Evolutionary conservation across 768 basidiomycete species (phyloP).

Genomic region (Kwoniella newhampshirensis): DNA sequence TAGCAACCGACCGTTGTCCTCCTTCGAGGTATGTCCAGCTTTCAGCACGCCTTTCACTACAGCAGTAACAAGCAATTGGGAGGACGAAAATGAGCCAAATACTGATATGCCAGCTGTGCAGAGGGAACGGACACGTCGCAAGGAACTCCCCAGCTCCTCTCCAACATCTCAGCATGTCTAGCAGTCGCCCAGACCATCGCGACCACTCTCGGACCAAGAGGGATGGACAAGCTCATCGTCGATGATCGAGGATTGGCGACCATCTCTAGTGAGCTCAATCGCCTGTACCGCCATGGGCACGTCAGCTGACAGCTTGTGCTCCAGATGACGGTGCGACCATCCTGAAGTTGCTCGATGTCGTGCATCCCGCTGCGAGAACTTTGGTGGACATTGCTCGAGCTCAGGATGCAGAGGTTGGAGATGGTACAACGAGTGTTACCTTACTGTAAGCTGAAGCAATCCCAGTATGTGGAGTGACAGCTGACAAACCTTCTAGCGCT

Average conservation of each 20-base stretch:
- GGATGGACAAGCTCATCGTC: constrained; percentile 98
- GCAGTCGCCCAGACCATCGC: constrained; percentile 88
- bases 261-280: constrained; percentile 67
- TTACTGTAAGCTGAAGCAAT: constrained; percentile 58
- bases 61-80: neutral
- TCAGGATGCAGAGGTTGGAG: constrained; percentile 98
- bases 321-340: constrained; percentile 94
- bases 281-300: neutral
- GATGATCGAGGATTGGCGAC: constrained; percentile 91
- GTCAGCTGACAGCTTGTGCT: neutral
- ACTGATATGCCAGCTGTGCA: constrained; percentile 14
- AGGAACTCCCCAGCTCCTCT: constrained; percentile 85
- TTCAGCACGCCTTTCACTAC: neutral
- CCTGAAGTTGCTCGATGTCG: constrained; percentile 92
- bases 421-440: constrained; percentile 96
- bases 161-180: constrained; percentile 94
- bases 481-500: constrained; percentile 55
- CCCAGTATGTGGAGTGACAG: neutral
- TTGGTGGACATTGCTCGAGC: constrained; percentile 97
- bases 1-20: constrained; percentile 98
- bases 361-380: constrained; percentile 97
- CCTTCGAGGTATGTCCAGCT: constrained; percentile 59
- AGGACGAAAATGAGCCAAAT: neutral
- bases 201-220: constrained; percentile 92
- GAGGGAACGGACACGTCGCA: constrained; percentile 97